These are phyloP conservation scores for Tolypocladium nubicola DNA, from an alignment of 2,329 filamentous ascomycete genomes.

Conservation along the genomic window DNA sequence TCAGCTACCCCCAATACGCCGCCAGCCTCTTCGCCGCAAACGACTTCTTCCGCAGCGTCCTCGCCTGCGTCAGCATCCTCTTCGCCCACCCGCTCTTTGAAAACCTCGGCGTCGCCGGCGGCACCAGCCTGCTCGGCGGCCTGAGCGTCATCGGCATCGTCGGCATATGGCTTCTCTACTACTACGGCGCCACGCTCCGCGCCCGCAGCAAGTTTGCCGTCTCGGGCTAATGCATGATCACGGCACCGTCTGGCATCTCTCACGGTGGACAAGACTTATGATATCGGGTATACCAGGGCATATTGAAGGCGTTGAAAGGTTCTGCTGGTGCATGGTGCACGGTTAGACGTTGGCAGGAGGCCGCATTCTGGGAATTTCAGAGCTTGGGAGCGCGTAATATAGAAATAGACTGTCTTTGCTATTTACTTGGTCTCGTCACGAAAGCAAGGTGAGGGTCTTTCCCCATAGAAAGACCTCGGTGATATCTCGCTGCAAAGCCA, in stretches of 20 bases:
- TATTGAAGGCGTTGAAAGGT: not conserved
- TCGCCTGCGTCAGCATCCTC: constrained; percentile 50
- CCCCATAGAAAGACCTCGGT: not conserved
- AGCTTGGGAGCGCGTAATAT: not conserved
- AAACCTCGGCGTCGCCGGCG: constrained; percentile 47
- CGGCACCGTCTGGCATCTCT: too few species aligned
- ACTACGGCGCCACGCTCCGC: constrained; percentile 42
- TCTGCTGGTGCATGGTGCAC: not conserved
- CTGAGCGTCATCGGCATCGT: constrained; percentile 41
- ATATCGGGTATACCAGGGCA: not conserved
- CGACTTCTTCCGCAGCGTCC: constrained; percentile 45
- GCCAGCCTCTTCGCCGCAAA: constrained; percentile 51
- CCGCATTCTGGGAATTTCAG: not conserved
- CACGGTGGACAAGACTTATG: not conserved
- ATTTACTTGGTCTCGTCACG: too few species aligned
- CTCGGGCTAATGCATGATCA: constrained; percentile 7
- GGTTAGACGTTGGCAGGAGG: not conserved
- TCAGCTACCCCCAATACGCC: constrained; percentile 45
- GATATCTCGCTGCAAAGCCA: not conserved
- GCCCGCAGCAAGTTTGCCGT: constrained; percentile 47
- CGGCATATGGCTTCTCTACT: constrained; percentile 51
- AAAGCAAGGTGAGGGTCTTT: too few species aligned
- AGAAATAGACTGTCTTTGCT: not conserved
- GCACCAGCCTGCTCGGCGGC: constrained; percentile 45
- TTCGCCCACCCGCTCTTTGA: constrained; percentile 49